phyloP scores from a whole-genome alignment of 1,139 yeast genomes.

The Debaryomyces psychrophilus region DNA sequence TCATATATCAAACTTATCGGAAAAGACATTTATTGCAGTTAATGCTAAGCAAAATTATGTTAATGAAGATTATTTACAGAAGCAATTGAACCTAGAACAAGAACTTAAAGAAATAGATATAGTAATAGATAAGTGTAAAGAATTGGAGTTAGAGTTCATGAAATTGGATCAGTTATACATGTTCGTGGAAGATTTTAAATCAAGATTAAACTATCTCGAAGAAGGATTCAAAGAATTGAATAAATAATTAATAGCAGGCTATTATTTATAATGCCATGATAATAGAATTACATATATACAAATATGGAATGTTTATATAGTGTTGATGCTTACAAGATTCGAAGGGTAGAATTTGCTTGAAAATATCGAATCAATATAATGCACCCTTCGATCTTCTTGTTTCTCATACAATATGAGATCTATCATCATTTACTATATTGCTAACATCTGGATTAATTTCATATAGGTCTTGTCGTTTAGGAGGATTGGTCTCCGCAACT shows the following conservation, averaged over 20 bases:
- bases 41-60: slow-evolving; percentile 29
- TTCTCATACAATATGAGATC: background rate
- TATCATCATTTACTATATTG: background rate
- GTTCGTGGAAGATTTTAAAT: slow-evolving; percentile 47
- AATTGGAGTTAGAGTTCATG: slow-evolving; percentile 62
- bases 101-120: slow-evolving; percentile 48
- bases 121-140: slow-evolving; percentile 53
- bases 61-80: slow-evolving; percentile 36
- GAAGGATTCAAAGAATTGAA: slow-evolving; percentile 22
- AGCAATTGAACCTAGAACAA: slow-evolving; percentile 40
- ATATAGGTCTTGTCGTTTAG: background rate
- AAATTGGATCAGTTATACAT: slow-evolving; percentile 66
- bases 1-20: slow-evolving; percentile 45
- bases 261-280: background rate
- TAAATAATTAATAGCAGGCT: slow-evolving; percentile 2
- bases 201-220: slow-evolving; percentile 32
- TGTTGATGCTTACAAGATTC: background rate
- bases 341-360: background rate
- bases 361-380: background rate
- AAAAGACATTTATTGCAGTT: slow-evolving; percentile 37
- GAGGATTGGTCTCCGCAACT: background rate
- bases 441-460: background rate
- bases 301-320: background rate
- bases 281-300: background rate
- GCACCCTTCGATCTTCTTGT: background rate